Conservation (phyloP, 345 rosid genomes). For the Gossypioides kirkii region DNA sequence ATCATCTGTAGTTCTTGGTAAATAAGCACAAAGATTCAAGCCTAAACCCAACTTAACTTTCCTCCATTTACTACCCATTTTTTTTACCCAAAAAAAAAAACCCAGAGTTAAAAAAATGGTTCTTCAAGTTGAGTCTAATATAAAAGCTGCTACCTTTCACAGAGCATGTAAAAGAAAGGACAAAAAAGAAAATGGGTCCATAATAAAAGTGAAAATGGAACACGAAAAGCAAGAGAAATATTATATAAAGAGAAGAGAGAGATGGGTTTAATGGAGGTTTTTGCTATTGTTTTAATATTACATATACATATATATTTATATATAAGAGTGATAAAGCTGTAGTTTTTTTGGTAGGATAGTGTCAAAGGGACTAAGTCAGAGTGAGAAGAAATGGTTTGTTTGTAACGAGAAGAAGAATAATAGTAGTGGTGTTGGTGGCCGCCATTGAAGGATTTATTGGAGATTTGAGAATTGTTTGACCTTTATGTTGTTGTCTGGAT, state of each 20-base stretch:
- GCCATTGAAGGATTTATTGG: constrained; percentile 31
- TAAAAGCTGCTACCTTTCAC: constrained; percentile 13
- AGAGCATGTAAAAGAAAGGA: constrained; percentile 18
- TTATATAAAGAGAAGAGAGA: constrained; percentile 20
- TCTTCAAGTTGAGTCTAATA: constrained; percentile 22
- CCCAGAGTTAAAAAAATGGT: constrained; percentile 7
- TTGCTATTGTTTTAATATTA: neutral
- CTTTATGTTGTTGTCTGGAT: constrained; percentile 22
- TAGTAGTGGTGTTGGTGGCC: constrained; percentile 17
- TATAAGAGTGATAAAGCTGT: neutral
- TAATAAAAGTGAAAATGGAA: constrained; percentile 31
- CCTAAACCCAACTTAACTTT: constrained; percentile 77
- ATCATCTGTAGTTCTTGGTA: constrained; percentile 57
- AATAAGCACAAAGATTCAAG: constrained; percentile 60
- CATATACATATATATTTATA: no score
- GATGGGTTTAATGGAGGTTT: constrained; percentile 24
- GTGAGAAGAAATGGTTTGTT: constrained; percentile 4
- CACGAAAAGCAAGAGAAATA: constrained; percentile 40
- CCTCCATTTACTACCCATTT: constrained; percentile 85
- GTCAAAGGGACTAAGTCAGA: constrained; percentile 21
- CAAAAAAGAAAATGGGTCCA: constrained; percentile 24
- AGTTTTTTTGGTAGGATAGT: neutral
- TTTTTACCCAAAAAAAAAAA: constrained; percentile 23
- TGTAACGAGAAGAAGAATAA: neutral
- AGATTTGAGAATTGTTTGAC: constrained; percentile 30